Evolutionary conservation across 176 grass and related monocot species (phyloP).

Genomic region (Aegilops sharonensis): DNA sequence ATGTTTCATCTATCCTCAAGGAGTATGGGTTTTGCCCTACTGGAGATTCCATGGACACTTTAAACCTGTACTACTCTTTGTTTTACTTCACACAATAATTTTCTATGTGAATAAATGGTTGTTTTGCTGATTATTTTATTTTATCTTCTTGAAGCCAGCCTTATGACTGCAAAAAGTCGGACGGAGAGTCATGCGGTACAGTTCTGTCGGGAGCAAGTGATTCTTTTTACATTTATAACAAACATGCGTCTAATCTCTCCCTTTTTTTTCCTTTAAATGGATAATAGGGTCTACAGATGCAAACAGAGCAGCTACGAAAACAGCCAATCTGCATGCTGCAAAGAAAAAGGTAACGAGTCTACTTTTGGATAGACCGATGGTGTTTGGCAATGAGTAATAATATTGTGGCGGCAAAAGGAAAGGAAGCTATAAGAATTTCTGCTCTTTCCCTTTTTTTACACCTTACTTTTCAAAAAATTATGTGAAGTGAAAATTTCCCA

Average conservation of each 20-base stretch:
- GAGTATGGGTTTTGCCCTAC: not conserved
- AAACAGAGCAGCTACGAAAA: not conserved
- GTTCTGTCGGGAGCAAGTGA: not conserved
- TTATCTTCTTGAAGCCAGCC: not conserved
- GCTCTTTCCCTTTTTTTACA: not conserved
- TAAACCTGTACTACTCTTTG: constrained; percentile 1
- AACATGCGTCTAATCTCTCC: not conserved
- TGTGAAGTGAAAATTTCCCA: not conserved
- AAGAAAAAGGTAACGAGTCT: not conserved
- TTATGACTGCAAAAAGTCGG: constrained; percentile 1
- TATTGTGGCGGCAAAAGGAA: not conserved
- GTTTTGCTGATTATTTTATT: not conserved
- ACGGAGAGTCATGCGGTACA: not conserved
- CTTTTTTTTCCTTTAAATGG: not conserved
- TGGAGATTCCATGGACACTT: not conserved
- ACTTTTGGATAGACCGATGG: not conserved
- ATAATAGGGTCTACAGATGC: not conserved
- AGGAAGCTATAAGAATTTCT: not conserved
- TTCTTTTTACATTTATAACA: not conserved
- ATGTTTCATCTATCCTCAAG: constrained; percentile 21
- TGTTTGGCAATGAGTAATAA: not conserved
- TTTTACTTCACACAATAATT: not conserved
- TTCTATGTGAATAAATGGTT: not conserved
- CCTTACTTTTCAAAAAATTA: too few species aligned
- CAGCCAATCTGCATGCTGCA: not conserved